Conservation (phyloP, 2,329 filamentous ascomycete genomes). For the Venturia pyrina region DNA sequence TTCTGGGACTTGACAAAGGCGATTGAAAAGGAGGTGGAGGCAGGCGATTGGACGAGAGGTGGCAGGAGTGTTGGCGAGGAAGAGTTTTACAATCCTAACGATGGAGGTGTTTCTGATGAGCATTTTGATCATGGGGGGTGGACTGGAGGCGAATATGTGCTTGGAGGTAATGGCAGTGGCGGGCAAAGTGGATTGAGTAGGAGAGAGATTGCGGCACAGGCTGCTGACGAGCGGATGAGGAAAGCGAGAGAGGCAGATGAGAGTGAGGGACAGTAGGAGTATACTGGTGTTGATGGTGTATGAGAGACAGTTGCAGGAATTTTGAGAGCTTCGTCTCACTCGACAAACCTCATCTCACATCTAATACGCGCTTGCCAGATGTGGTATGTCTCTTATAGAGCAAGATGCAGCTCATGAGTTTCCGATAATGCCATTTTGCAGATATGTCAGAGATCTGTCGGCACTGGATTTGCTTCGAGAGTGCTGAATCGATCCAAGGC, state of each 20-base stretch:
- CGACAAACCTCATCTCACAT: too few species aligned
- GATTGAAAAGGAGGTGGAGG: slow-evolving; percentile 80
- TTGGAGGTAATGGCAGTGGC: slow-evolving; percentile 35
- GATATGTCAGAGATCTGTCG: too few species aligned
- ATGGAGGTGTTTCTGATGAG: slow-evolving; percentile 29
- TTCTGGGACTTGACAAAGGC: slow-evolving; percentile 86
- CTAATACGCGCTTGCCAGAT: too few species aligned
- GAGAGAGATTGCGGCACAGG: slow-evolving; percentile 14
- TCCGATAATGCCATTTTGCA: too few species aligned
- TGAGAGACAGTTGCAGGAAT: not conserved
- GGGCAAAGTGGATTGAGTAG: slow-evolving; percentile 7
- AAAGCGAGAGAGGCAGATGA: slow-evolving; percentile 9
- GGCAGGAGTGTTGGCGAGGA: slow-evolving; percentile 52
- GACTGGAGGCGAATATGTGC: slow-evolving; percentile 69
- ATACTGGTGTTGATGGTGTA: not conserved
- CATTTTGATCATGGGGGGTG: slow-evolving; percentile 62
- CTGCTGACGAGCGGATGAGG: slow-evolving; percentile 14
- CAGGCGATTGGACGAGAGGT: slow-evolving; percentile 64
- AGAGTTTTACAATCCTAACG: slow-evolving; percentile 46
- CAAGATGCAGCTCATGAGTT: too few species aligned
- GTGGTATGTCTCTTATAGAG: too few species aligned
- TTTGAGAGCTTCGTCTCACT: too few species aligned
- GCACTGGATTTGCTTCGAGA: too few species aligned
- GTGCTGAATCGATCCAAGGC: too few species aligned
- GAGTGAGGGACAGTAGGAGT: slow-evolving; percentile 6